A percentile compares a stretch with the other conserved stretches of the same genome.
phyloP scores from a whole-genome alignment of 2,329 filamentous ascomycete species.

The Aspergillus sp. region DNA sequence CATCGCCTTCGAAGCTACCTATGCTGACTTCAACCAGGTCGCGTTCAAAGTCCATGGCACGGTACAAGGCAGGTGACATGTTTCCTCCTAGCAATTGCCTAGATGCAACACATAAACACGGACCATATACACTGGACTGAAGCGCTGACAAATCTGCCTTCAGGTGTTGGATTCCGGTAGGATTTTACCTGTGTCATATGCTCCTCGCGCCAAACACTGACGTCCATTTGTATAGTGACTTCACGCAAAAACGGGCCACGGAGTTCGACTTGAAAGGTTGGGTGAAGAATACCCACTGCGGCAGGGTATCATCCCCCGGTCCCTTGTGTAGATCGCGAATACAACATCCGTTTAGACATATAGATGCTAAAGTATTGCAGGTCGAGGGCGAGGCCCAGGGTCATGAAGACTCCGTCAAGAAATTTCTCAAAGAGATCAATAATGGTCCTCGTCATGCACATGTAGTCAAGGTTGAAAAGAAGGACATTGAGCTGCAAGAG shows the following conservation, averaged over 20 bases:
- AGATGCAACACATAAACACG: no score
- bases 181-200: background rate
- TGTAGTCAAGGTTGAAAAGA: slow-evolving; percentile 71
- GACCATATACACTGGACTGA: background rate
- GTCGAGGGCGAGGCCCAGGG: slow-evolving; percentile 90
- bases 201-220: slow-evolving; percentile 7
- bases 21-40: slow-evolving; percentile 24
- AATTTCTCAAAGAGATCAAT: slow-evolving; percentile 72
- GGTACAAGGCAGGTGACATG: slow-evolving; percentile 60
- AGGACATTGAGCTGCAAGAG: slow-evolving; percentile 62
- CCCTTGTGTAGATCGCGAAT: background rate
- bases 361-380: slow-evolving; percentile 43
- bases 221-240: slow-evolving; percentile 28
- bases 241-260: slow-evolving; percentile 43
- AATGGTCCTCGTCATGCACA: slow-evolving; percentile 69
- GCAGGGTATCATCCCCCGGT: slow-evolving; percentile 31
- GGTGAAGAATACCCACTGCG: slow-evolving; percentile 47
- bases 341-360: background rate
- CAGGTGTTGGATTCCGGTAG: slow-evolving; percentile 35
- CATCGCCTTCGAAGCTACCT: background rate
- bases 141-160: background rate
- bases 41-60: slow-evolving; percentile 58
- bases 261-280: slow-evolving; percentile 47
- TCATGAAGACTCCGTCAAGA: slow-evolving; percentile 59
- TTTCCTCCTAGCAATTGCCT: no score